phyloP scores from a whole-genome alignment of 176 grass and related monocot genomes.

The Secale cereale region DNA sequence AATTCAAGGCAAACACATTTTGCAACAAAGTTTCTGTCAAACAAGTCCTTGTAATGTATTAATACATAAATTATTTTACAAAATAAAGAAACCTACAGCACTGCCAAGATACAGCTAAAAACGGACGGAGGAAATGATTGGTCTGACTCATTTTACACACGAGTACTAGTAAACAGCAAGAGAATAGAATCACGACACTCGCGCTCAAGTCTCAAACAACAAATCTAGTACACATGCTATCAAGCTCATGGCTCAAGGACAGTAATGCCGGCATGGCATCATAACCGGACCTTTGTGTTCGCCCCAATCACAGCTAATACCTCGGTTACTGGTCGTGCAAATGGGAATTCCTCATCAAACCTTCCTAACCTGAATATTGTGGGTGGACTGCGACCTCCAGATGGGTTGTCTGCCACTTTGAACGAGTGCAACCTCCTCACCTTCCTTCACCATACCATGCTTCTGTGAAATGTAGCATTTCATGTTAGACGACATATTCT shows the following conservation, averaged over 20 bases:
- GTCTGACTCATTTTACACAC: conserved; percentile 25
- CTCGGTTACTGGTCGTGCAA: not conserved
- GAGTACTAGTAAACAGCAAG: conserved; percentile 1
- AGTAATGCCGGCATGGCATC: not conserved
- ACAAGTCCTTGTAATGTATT: not conserved
- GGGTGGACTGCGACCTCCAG: conserved; percentile 97
- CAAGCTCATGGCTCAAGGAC: conserved; percentile 8
- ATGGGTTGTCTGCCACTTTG: conserved; percentile 90
- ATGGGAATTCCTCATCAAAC: conserved; percentile 25
- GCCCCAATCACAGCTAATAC: not conserved
- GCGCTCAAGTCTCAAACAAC: not conserved
- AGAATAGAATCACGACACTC: conserved; percentile 28
- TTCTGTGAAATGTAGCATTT: conserved; percentile 50
- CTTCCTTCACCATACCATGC: conserved; percentile 90
- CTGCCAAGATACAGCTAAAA: conserved; percentile 22
- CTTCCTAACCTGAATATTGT: conserved; percentile 94
- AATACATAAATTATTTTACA: conserved; percentile 5
- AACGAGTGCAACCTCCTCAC: conserved; percentile 87
- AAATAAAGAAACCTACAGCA: conserved; percentile 2
- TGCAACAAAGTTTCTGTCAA: not conserved
- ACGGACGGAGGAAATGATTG: not conserved
- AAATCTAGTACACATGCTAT: not conserved
- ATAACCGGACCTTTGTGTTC: not conserved
- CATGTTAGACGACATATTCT: conserved; percentile 18
- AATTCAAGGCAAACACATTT: not conserved